Conservation (phyloP, 1,284 basidiomycete species). For the Veloboletus limbatus region DNA sequence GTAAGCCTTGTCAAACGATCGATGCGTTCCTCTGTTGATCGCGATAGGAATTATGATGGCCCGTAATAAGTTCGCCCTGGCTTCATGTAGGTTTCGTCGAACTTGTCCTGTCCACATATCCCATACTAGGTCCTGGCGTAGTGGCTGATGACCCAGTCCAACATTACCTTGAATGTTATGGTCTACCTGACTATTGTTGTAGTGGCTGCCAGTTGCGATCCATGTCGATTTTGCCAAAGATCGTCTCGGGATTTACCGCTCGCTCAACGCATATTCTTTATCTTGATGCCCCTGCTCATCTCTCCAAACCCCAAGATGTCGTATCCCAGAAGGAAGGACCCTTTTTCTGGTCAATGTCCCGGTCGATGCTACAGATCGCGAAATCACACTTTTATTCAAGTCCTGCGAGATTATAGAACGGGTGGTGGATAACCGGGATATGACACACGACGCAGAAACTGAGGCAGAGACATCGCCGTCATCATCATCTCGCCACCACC, state of each 20-base stretch:
- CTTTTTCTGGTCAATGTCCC: constrained; percentile 86
- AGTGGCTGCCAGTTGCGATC: too few species aligned
- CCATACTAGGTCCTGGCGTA: too few species aligned
- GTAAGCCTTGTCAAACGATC: too few species aligned
- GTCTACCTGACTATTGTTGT: too few species aligned
- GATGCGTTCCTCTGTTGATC: too few species aligned
- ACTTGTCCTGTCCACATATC: too few species aligned
- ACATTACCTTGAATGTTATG: too few species aligned
- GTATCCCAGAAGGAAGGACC: constrained; percentile 64
- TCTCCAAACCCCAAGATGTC: constrained; percentile 40
- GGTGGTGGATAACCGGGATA: constrained; percentile 50
- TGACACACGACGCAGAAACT: constrained; percentile 29
- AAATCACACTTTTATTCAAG: constrained; percentile 72
- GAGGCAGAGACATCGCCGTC: too few species aligned
- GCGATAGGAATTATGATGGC: too few species aligned
- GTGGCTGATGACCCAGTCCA: too few species aligned
- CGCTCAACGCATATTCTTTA: constrained; percentile 62
- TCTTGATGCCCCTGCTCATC: constrained; percentile 55
- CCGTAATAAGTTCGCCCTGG: too few species aligned
- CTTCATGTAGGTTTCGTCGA: too few species aligned
- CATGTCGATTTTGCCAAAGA: constrained; percentile 20
- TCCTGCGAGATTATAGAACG: constrained; percentile 73
- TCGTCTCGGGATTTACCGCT: constrained; percentile 49
- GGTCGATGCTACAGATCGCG: constrained; percentile 78
- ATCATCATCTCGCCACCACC: not conserved